These are phyloP conservation scores for Saccharomycopsis sp. DNA, from an alignment of 805 yeast species.

Conservation along the genomic window DNA sequence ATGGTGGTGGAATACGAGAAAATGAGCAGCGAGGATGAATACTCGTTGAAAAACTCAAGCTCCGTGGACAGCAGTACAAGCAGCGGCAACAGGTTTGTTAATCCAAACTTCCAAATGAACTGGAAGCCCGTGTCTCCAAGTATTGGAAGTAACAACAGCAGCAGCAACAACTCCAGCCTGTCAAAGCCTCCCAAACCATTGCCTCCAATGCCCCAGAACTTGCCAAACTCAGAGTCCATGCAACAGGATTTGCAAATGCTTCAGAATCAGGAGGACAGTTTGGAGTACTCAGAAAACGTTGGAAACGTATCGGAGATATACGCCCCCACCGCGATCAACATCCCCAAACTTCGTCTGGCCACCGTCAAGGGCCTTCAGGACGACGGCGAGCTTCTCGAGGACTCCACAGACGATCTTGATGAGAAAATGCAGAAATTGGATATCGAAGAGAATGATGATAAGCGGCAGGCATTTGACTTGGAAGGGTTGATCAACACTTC, in stretches of 20 bases:
- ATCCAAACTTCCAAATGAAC: constrained; percentile 13
- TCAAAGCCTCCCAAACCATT: constrained; percentile 17
- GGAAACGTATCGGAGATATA: constrained; percentile 9
- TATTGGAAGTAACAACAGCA: background rate
- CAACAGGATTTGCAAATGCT: constrained; percentile 12
- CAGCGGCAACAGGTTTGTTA: background rate
- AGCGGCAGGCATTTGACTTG: constrained; percentile 3
- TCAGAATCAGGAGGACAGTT: background rate
- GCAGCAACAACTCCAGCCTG: background rate
- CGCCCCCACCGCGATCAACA: constrained; percentile 1
- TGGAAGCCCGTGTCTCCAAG: constrained; percentile 10
- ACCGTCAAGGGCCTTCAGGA: constrained; percentile 2
- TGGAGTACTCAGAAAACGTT: background rate
- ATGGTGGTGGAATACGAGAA: constrained; percentile 18
- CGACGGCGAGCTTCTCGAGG: constrained; percentile 5
- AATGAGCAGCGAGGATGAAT: constrained; percentile 16
- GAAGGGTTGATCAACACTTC: constrained; percentile 11
- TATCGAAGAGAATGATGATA: background rate
- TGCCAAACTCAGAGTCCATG: constrained; percentile 17
- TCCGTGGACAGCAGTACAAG: constrained; percentile 1
- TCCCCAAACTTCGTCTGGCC: constrained; percentile 14
- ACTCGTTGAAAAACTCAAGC: constrained; percentile 6
- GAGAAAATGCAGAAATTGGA: constrained; percentile 12
- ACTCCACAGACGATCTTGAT: constrained; percentile 6
- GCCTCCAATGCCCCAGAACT: constrained; percentile 19